These are phyloP conservation scores for Lachnellula arida DNA, from an alignment of 2,329 filamentous ascomycete species.

Conservation along the genomic window DNA sequence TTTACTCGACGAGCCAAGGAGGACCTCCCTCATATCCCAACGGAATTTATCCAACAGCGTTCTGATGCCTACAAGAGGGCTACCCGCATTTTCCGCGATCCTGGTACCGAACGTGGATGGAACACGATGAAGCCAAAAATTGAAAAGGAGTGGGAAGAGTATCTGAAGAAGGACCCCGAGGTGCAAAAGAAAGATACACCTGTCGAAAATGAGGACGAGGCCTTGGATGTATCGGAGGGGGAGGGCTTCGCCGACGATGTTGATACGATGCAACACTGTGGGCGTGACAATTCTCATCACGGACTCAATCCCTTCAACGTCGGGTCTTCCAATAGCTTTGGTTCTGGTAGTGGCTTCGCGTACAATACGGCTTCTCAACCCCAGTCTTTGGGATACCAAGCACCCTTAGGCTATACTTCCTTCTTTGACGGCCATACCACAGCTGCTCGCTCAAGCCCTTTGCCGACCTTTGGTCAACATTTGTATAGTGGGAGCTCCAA, in stretches of 20 bases:
- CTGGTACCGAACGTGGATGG: constrained; percentile 30
- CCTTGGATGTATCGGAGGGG: not conserved
- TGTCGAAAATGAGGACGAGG: not conserved
- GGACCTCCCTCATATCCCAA: constrained; percentile 25
- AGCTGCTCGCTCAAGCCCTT: no score
- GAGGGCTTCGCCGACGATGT: not conserved
- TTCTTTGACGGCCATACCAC: no score
- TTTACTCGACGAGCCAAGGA: constrained; percentile 24
- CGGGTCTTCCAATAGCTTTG: no score
- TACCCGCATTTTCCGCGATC: constrained; percentile 28
- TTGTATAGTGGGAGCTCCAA: no score
- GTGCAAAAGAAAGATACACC: not conserved
- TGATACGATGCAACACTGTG: no score
- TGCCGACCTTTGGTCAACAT: no score
- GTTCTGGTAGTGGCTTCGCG: no score
- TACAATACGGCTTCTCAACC: no score
- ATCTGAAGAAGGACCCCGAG: not conserved
- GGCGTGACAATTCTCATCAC: no score
- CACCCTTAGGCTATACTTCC: no score
- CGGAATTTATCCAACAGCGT: constrained; percentile 20
- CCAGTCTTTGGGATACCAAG: no score
- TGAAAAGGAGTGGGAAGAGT: constrained; percentile 19
- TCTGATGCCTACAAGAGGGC: constrained; percentile 27
- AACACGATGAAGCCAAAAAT: constrained; percentile 30
- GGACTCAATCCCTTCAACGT: no score